A percentile compares a stretch with the other conserved stretches of the same genome.
Conservation (phyloP, 192 early-diverging fungal genomes). For the Phlyctochytrium arcticum region DNA sequence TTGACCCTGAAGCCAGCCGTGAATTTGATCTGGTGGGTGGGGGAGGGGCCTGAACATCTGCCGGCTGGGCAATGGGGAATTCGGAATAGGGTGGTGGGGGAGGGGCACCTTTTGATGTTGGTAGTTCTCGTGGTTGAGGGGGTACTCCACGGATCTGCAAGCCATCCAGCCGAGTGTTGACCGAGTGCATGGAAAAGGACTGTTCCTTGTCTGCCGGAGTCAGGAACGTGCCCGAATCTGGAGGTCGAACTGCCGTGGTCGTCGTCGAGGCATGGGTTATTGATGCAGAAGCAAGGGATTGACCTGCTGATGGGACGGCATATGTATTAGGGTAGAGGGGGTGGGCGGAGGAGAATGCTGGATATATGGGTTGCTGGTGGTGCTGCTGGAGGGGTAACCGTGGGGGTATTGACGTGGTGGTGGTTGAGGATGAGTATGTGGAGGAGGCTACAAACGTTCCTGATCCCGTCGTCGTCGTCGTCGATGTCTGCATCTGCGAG, state of each 20-base stretch:
- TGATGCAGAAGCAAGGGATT: neutral
- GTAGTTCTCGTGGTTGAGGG: neutral
- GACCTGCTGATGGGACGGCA: no score
- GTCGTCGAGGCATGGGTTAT: neutral
- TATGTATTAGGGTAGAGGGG: no score
- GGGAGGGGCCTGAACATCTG: neutral
- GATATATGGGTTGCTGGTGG: no score
- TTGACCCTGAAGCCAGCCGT: neutral
- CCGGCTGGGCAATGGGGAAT: neutral
- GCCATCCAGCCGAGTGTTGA: neutral
- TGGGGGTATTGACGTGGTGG: no score
- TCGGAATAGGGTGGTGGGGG: neutral
- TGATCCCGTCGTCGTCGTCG: no score
- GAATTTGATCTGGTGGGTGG: neutral
- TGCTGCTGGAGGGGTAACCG: no score
- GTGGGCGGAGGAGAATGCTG: no score
- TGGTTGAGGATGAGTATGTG: no score
- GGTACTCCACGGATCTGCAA: neutral
- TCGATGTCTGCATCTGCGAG: no score
- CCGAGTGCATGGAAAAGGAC: neutral
- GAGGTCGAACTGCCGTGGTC: no score
- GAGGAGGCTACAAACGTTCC: no score
- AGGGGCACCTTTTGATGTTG: neutral
- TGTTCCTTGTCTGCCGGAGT: neutral
- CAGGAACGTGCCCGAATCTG: slow-evolving; percentile 20